phyloP scores from a whole-genome alignment of 305 asterid species.

The Solanum aculeatissimum region DNA sequence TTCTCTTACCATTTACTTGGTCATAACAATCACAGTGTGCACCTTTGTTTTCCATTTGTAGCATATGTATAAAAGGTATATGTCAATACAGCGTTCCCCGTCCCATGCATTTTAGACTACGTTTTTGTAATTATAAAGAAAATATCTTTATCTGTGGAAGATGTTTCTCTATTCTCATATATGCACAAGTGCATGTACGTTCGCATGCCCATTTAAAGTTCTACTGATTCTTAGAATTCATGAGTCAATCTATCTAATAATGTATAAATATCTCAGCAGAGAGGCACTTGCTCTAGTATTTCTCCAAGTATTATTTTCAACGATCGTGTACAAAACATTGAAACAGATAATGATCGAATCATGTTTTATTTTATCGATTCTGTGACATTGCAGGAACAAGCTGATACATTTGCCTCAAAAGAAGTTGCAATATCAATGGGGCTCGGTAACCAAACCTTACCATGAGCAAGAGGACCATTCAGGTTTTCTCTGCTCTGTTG shows the following conservation, averaged over 20 bases:
- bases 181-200: not conserved
- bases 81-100: not conserved
- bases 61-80: not conserved
- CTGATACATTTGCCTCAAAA: constrained; percentile 61
- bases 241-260: not conserved
- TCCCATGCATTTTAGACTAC: not conserved
- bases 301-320: not conserved
- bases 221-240: not conserved
- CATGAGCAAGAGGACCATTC: constrained; percentile 22
- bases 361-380: not conserved
- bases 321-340: not conserved
- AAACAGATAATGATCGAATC: not conserved
- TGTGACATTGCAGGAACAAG: constrained; percentile 72
- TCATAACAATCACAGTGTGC: not conserved
- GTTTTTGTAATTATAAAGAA: not conserved
- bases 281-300: not conserved
- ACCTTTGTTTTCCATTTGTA: not conserved
- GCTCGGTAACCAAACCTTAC: constrained; percentile 56
- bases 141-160: not conserved
- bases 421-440: constrained; percentile 92
- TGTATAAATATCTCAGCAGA: not conserved
- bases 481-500: not conserved
- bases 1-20: not conserved
- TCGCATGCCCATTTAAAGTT: not conserved
- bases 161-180: not conserved